Evolutionary conservation across 208 protist genomes (phyloP), one percentile per base, ranked within the genome.

Genomic region (Naegleria lovaniensis): DNA sequence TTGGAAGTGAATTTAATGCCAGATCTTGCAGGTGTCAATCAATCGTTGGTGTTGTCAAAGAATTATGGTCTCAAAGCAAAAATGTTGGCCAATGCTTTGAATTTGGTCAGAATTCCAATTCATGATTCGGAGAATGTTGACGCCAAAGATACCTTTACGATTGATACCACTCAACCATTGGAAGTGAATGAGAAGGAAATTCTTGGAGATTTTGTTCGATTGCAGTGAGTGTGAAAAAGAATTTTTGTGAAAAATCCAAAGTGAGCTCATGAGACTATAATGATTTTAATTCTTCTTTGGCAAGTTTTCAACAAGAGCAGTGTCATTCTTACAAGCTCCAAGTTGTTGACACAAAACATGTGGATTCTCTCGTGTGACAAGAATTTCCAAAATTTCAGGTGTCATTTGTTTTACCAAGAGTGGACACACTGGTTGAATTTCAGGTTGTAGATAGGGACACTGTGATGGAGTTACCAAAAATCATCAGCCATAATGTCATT

Each of bases 1-100:
- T 95, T 99, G 92, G 97, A 99, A 93, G 97, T 99, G 48, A 99
- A 99, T 92, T 97, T 97, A 94, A 96, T 96, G 19, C 97, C 98
- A 33, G 85, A 88, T 58, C 36, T 88, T 0, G 29, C 11, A 58
- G 85, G 41, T 38, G 33, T 88, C 7, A 58, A 25, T 58, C 55
- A 67, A 29, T 67, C 55, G 13, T 29, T 15, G 11, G 22, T 67
- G 4, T 13, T 67, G 11, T 29, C 11, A 29, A 29, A 29, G 22
- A 29, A 67, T 67, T 67, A 29, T 29, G 22, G 22, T 22, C 22
- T 67, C 19, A 67, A 67, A 67, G 11, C 55, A 67, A 67, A 67
- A 67, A 15, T 67, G 22, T 67, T 67, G 55, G 55, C 55, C 22
- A 67, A 29, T 67, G 55, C 22, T 67, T 29, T 67, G 55, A 67